Evolutionary conservation across 768 basidiomycete species (phyloP).

Genomic region (Hypsizygus marmoreus): DNA sequence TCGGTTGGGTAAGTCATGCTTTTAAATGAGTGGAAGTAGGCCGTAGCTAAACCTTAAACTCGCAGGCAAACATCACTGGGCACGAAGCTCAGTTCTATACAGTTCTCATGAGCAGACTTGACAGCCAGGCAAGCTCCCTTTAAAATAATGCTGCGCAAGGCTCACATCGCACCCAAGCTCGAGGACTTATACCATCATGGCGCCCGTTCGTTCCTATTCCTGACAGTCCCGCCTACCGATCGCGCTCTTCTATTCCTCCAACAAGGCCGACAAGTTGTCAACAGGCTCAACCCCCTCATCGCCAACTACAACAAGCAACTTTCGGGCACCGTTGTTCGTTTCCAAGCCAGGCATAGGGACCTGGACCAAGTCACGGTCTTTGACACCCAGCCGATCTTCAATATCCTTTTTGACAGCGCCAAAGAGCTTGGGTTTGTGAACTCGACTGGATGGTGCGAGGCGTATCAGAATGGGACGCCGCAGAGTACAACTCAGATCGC

Average conservation of each 20-base stretch:
- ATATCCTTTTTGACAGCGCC: constrained; percentile 55
- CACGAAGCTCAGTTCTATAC: constrained; percentile 34
- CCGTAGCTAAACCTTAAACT: not conserved
- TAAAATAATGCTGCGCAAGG: not conserved
- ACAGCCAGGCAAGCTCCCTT: constrained; percentile 28
- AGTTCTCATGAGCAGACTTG: constrained; percentile 34
- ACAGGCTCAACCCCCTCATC: constrained; percentile 37
- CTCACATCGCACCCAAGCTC: constrained; percentile 31
- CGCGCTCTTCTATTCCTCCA: constrained; percentile 48
- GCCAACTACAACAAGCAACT: constrained; percentile 55
- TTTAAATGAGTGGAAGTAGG: not conserved
- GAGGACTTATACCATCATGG: constrained; percentile 50
- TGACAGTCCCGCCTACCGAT: constrained; percentile 63
- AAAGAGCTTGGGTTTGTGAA: constrained; percentile 58
- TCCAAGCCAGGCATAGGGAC: constrained; percentile 42
- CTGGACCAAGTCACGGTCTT: constrained; percentile 51
- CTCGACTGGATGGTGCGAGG: constrained; percentile 57
- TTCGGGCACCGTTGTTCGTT: constrained; percentile 33
- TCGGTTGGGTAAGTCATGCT: constrained; percentile 39
- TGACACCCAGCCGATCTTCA: constrained; percentile 60
- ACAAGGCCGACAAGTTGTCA: constrained; percentile 39
- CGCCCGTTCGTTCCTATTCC: constrained; percentile 61
- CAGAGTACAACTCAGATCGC: constrained; percentile 52
- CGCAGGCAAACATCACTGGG: constrained; percentile 37
- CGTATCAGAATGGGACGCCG: constrained; percentile 60